Evolutionary conservation across 129 eudicot genomes (phyloP).

Genomic region (Centella asiatica): DNA sequence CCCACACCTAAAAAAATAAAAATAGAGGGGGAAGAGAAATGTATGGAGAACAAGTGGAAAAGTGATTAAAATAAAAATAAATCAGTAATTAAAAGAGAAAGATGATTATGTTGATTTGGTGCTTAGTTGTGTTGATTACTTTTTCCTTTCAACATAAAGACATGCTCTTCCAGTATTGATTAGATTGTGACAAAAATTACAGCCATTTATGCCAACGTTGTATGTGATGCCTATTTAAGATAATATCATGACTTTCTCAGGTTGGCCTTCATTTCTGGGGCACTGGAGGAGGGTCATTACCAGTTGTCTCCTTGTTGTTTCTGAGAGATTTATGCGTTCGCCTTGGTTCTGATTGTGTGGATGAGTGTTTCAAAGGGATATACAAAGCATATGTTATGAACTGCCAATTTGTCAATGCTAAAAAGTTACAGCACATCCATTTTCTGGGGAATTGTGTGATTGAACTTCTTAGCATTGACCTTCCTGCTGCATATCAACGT

Average conservation of each 20-base stretch:
- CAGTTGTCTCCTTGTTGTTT: slow-evolving; percentile 73
- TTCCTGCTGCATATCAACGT: slow-evolving; percentile 83
- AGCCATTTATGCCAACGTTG: background rate
- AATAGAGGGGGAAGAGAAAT: background rate
- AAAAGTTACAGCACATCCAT: slow-evolving; percentile 77
- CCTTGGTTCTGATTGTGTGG: slow-evolving; percentile 84
- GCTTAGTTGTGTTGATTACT: background rate
- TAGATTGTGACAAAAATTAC: background rate
- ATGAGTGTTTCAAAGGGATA: slow-evolving; percentile 86
- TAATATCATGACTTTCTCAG: slow-evolving; percentile 31
- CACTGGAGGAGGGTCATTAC: slow-evolving; percentile 84
- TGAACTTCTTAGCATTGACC: slow-evolving; percentile 75
- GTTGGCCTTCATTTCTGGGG: slow-evolving; percentile 98
- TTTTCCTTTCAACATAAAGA: background rate
- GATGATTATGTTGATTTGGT: background rate
- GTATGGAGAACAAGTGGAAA: background rate
- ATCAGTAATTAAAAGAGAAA: background rate
- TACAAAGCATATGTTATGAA: slow-evolving; percentile 81
- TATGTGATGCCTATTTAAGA: background rate
- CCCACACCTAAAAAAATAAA: background rate
- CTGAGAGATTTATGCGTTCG: slow-evolving; percentile 73
- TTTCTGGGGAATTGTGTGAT: slow-evolving; percentile 79
- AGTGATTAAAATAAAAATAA: no score
- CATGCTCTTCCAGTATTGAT: background rate
- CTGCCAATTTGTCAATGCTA: slow-evolving; percentile 71